Base-by-base conservation (phyloP, 2,329 filamentous ascomycete species). In the Ilyonectria robusta region DNA sequence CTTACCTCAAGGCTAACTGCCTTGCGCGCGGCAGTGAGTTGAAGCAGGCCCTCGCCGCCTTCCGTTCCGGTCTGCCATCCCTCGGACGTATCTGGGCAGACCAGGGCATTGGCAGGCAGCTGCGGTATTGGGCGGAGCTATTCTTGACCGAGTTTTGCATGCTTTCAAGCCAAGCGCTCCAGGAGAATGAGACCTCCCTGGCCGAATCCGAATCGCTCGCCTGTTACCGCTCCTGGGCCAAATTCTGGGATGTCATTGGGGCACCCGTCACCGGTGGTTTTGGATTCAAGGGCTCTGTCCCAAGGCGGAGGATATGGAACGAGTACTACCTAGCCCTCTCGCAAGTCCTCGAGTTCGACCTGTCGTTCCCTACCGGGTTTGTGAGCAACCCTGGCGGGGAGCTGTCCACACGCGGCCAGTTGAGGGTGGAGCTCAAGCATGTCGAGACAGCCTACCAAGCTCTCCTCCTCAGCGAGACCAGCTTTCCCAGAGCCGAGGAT, bases 251-350 rank as follows among this genome's bases (percentile, higher is more conserved):
- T 62, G 78, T 81, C 31, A 83, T 84, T 78, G 78, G 81, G 1
- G 78, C 83, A 3, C 81, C 84, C 1, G 80, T 86, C 5, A 80
- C 83, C 0, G 88, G 88, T 40, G 88, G 89, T 6, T 84, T 84
- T 63, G 88, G 88, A n/a, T 87, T 88, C 73, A 85, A 86, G 68
- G 87, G 88, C 21, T 81, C 87, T 10, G 85, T 91, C 19, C 86
- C 88, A 33, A 85, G 92, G 69, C 86, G 92, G 68, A 83, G 89
- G 46, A 90, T 97, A 50, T 98, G 95, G 95, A 91, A 88, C 74
- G 89, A 93, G 69, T 98, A 98, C 79, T 97, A 97, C 78, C 83
- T 89, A 50, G 89, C 92, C 1, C 83, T 98, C 19, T 97, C 94
- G 2, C 85, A 85, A n/a, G 89, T 97, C 40, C 80, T 98, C 7